Evolutionary conservation across 306 rosid species (phyloP).

Genomic region (Canavalia gladiata): DNA sequence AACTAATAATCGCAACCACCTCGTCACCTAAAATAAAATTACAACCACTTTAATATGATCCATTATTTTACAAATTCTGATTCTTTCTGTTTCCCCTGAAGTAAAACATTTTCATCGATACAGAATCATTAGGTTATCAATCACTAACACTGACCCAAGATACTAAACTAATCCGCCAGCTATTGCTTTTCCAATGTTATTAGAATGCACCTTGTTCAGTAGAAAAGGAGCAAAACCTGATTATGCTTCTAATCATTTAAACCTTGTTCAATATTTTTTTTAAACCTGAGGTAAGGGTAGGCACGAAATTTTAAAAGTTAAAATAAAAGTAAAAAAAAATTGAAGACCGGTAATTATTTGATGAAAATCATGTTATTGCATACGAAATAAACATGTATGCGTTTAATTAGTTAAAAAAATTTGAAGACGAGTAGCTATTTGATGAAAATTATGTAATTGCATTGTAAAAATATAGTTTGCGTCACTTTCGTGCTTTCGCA

Average conservation of each 20-base stretch:
- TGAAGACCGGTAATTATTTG: too few relatives aligned
- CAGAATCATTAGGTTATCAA: slow-evolving; percentile 48
- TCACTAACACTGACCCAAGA: slow-evolving; percentile 39
- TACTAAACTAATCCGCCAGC: not conserved
- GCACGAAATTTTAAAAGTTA: too few relatives aligned
- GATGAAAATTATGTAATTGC: too few relatives aligned
- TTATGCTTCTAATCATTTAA: slow-evolving; percentile 14
- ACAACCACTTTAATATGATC: slow-evolving; percentile 21
- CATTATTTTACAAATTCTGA: slow-evolving; percentile 8
- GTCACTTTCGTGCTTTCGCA: too few relatives aligned
- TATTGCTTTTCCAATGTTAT: not conserved
- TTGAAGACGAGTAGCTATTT: too few relatives aligned
- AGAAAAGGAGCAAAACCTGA: not conserved
- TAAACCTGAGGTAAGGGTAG: too few relatives aligned
- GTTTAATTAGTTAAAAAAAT: too few relatives aligned
- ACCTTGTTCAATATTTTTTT: too few relatives aligned
- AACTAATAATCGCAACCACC: slow-evolving; percentile 47
- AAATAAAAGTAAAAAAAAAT: too few relatives aligned
- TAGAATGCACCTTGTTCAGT: not conserved
- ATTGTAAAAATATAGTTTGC: too few relatives aligned
- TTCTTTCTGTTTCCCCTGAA: slow-evolving; percentile 23
- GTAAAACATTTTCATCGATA: slow-evolving; percentile 36
- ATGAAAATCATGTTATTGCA: too few relatives aligned
- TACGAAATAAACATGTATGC: too few relatives aligned
- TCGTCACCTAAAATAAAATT: slow-evolving; percentile 13